Evolutionary conservation across 2,329 filamentous ascomycete genomes (phyloP), one percentile per base, ranked within the genome.

Genomic region (Coniochaeta prunicola): DNA sequence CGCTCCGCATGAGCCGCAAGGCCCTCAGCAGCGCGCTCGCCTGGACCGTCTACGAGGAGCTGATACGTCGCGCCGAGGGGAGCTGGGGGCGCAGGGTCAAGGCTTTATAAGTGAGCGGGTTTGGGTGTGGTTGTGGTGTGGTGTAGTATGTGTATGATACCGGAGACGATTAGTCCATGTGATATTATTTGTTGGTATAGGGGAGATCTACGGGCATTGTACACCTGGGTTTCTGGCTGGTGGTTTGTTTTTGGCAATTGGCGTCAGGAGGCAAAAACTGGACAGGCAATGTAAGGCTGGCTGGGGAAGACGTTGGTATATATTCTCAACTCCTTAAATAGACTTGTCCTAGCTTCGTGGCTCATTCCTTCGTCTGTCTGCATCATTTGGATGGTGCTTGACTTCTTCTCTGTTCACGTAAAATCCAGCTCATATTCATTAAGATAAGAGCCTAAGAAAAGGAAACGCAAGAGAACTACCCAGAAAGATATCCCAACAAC

Each of bases 1-100:
- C 84, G 1, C 77, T 99, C 64, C 83, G 94, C 59, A 96, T 97
- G 80, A 89, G 87, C 53, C 82, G 94, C 65, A 99, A 99, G 73
- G 93, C 92, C 5, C 75, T 97, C 50, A 97, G 92, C 73, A 93
- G 89, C 57, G 94, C 94, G n/a, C 79, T 97, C 65, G 93, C 93
- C 8, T 99, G 94, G 94, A 97, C 93, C 10, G 80, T 97, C 42
- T 99, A 99, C 69, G 94, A 99, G 76, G 93, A 97, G 73, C 74
- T 97, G 66, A 88, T 97, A 62, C 79, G 92, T 61, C 81, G 89
- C 65, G 89, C 88, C 21, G 76, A 80, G 64, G 31, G 53, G 53
- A n/a, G 36, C 17, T 19, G 6, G 70, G 69, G 62, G 61, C 36
- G 63, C 33, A 28, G 53, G 60, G 30, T 42, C 28, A 59, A 59